Conservation (phyloP, 2,329 filamentous ascomycete genomes). For the Stemphylium lycopersici region DNA sequence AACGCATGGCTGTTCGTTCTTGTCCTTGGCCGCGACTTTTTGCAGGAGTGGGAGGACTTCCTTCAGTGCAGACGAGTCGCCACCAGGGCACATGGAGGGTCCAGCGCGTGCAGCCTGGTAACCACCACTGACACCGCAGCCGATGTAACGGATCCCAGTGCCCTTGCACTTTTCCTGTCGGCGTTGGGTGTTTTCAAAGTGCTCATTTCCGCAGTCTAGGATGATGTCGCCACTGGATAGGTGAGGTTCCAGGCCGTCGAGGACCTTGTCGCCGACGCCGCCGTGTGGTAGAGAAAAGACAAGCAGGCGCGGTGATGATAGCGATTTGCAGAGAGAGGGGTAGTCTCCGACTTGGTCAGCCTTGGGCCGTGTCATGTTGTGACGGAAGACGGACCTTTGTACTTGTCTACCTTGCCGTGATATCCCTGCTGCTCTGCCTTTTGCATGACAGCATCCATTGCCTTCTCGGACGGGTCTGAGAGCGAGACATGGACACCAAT, state of each 20-base stretch:
- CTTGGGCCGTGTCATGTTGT: background rate
- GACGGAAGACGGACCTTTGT: constrained; percentile 33
- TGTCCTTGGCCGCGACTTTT: constrained; percentile 67
- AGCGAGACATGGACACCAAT: constrained; percentile 61
- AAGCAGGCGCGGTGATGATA: constrained; percentile 58
- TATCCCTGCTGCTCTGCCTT: constrained; percentile 51
- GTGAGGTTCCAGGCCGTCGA: constrained; percentile 56
- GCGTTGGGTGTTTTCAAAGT: constrained; percentile 68
- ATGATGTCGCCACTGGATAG: constrained; percentile 69
- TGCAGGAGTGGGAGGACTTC: constrained; percentile 66
- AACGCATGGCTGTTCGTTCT: constrained; percentile 65
- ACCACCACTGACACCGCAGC: constrained; percentile 71
- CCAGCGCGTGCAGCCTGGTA: constrained; percentile 71
- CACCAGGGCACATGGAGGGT: constrained; percentile 71
- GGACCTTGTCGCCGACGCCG: constrained; percentile 54
- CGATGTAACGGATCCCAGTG: constrained; percentile 68
- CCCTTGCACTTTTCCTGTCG: constrained; percentile 63
- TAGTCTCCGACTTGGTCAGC: constrained; percentile 51
- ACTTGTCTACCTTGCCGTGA: constrained; percentile 47
- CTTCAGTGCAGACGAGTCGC: constrained; percentile 63
- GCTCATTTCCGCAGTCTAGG: constrained; percentile 72
- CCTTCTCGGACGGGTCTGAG: constrained; percentile 59
- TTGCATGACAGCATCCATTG: constrained; percentile 54
- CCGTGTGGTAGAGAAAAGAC: constrained; percentile 61
- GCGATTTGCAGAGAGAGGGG: constrained; percentile 56